phyloP scores from a whole-genome alignment of 2,329 filamentous ascomycete genomes.

The Eurotiales sp. region DNA sequence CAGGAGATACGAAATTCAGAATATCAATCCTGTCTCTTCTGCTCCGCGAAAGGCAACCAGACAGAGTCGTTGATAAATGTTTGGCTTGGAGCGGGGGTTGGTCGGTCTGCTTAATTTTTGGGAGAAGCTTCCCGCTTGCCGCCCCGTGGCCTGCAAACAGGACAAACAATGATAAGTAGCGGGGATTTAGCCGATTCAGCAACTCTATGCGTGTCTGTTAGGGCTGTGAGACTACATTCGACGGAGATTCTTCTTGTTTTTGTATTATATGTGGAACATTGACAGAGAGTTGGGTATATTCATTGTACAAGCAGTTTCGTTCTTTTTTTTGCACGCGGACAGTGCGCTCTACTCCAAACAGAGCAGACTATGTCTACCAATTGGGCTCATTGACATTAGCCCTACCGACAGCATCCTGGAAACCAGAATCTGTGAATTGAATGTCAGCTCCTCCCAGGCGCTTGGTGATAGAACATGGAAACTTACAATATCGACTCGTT shows the following conservation, averaged over 20 bases:
- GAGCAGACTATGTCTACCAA: no score
- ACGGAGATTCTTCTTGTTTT: not conserved
- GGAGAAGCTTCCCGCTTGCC: conserved; percentile 11
- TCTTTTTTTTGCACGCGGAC: no score
- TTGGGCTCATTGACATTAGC: no score
- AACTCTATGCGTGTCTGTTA: not conserved
- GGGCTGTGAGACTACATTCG: not conserved
- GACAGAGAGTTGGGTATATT: not conserved
- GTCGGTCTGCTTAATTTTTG: conserved; percentile 10
- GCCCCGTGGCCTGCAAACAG: conserved; percentile 12
- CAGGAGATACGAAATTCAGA: no score
- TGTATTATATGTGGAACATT: not conserved
- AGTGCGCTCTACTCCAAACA: no score
- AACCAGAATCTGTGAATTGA: not conserved
- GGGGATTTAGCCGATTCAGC: conserved; percentile 7
- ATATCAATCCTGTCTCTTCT: no score
- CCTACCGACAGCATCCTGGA: not conserved
- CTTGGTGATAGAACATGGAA: no score
- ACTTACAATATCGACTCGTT: conserved; percentile 28
- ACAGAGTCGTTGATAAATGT: no score
- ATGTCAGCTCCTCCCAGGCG: not conserved
- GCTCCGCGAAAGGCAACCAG: no score
- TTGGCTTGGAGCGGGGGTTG: conserved; percentile 3
- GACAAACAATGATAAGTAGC: conserved; percentile 6
- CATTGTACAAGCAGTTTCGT: not conserved